Base-by-base conservation (phyloP, 176 grass and related monocot genomes). In the Avena sativa region DNA sequence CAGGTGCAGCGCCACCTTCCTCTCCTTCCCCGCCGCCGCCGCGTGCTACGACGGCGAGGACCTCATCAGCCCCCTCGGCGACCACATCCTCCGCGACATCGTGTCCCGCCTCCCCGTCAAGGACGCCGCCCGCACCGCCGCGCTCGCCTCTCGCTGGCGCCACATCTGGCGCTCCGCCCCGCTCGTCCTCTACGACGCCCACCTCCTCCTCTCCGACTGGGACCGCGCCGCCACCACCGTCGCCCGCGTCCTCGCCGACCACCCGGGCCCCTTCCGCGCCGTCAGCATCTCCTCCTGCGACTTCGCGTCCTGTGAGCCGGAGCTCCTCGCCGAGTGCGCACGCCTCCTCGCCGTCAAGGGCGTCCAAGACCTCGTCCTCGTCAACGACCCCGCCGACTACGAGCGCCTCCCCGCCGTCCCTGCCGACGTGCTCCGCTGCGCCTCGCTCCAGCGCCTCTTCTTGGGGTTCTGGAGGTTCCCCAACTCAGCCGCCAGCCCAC, bases 41-140 rank as follows among this genome's bases (percentile, higher is more conserved):
- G 12, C 20, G 11, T 77, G 40, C 16, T 7, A 19, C 53, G 55
- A 57, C 46, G 79, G 68, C 20, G 58, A 69, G 83, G 88, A 86
- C 40, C 46, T 17, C 70, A 82, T 90, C 83, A 76, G 60, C 49
- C 48, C 66, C 23, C 88, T 90, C 76, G 59, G 56, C 46, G 69
- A 86, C 78, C 69, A 74, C 9, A 28, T 83, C 62, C 84, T 40
- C 79, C 8, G 23, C 19, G 5, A 43, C 19, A 50, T 86, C 51
- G 19, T 86, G 26, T 82, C 53, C 78, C 62, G 50, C 19, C 83
- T 90, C 62, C 67, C 51, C 62, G 6, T 17, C 79, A 83, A 53
- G 79, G 84, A 90, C 11, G 79, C 52, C 38, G 79, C 43, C 12
- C 71, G 70, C 79, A 90, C 88, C 62, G 25, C 71, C 10, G 61